Evolutionary conservation across 1,139 yeast species (phyloP), one percentile per base, ranked within the genome.

Genomic region (Casaregolazyma suthepensis): DNA sequence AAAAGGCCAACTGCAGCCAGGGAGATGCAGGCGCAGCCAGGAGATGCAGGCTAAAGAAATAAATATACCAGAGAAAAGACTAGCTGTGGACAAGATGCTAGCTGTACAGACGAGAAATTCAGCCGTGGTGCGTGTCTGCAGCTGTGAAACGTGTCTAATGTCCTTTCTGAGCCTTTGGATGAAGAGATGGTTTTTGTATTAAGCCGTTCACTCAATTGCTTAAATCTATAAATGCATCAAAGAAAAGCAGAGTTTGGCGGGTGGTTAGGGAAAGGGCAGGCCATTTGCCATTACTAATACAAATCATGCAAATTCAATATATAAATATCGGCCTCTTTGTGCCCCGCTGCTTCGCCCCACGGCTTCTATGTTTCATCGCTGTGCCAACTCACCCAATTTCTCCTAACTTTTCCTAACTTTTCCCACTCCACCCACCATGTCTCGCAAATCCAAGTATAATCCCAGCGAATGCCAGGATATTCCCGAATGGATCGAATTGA

Each of bases 401-500:
- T 13, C 15, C 20, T 15, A 13, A 40, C 17, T 20, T 15, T 40
- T 3, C 7, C 20, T 20, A 5, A 40, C 43, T 19, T 18, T 26
- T n/a, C 26, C 7, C 45, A 9, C 13, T 19, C 29, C 45, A 9
- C 9, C 18, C 40, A 43, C 23, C 23, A 35, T 31, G 50, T 46
- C 53, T 10, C 50, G 60, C 22, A 57, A 56, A 50, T 54, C 57
- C 20, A 63, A 61, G 49, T 61, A 62, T 46, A 63, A 61, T 52
- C 45, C 59, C 13, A 52, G 49, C 23, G 55, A 58, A 19, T 64
- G 62, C 12, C 38, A 29, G 40, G 63, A 60, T 48, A 60, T 68
- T 20, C 52, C 55, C 42, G 53, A 55, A 6, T 67, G 71, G 71
- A 59, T 67, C 19, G 62, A 61, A 31, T 20, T 55, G 4, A 58